These are phyloP conservation scores for Grosmannia penicillata DNA, from an alignment of 2,329 filamentous ascomycete species.

Conservation along the genomic window DNA sequence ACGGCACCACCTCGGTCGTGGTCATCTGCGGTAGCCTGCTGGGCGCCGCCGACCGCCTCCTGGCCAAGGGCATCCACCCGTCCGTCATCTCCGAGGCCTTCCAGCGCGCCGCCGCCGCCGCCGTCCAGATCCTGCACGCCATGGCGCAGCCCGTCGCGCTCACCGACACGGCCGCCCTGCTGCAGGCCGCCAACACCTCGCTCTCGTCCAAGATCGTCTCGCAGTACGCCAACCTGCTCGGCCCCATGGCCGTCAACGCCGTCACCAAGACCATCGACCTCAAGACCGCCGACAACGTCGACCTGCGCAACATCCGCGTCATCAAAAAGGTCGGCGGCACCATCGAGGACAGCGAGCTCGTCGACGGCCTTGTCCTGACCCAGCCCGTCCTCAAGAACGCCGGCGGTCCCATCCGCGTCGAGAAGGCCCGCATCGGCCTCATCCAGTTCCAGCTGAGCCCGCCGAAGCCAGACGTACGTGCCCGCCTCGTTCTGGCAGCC, in stretches of 20 bases:
- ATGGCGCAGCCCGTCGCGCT: slow-evolving; percentile 93
- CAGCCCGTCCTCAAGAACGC: slow-evolving; percentile 90
- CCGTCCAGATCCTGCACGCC: slow-evolving; percentile 78
- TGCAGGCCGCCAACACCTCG: slow-evolving; percentile 93
- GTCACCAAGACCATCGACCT: slow-evolving; percentile 92
- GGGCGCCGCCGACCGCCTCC: slow-evolving; percentile 79
- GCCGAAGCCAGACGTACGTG: slow-evolving; percentile 76
- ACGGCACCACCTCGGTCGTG: slow-evolving; percentile 95
- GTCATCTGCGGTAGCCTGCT: slow-evolving; percentile 93
- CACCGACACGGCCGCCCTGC: slow-evolving; percentile 72
- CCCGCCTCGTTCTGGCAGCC: too few species aligned
- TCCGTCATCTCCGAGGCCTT: slow-evolving; percentile 97
- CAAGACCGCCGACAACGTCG: slow-evolving; percentile 91
- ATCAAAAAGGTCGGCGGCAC: slow-evolving; percentile 97
- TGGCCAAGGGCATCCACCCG: slow-evolving; percentile 89
- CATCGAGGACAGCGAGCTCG: slow-evolving; percentile 95
- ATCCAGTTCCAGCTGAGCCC: slow-evolving; percentile 99
- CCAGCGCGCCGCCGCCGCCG: slow-evolving; percentile 80
- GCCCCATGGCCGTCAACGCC: slow-evolving; percentile 96
- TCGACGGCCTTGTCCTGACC: slow-evolving; percentile 84
- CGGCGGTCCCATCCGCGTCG: slow-evolving; percentile 79
- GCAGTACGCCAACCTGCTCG: slow-evolving; percentile 86
- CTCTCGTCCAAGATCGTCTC: slow-evolving; percentile 98
- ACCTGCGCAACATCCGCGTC: slow-evolving; percentile 90
- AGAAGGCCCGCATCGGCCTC: slow-evolving; percentile 91